These are phyloP conservation scores for Pseudozyma flocculosa DNA, from an alignment of 1,284 basidiomycete species.

Conservation along the genomic window DNA sequence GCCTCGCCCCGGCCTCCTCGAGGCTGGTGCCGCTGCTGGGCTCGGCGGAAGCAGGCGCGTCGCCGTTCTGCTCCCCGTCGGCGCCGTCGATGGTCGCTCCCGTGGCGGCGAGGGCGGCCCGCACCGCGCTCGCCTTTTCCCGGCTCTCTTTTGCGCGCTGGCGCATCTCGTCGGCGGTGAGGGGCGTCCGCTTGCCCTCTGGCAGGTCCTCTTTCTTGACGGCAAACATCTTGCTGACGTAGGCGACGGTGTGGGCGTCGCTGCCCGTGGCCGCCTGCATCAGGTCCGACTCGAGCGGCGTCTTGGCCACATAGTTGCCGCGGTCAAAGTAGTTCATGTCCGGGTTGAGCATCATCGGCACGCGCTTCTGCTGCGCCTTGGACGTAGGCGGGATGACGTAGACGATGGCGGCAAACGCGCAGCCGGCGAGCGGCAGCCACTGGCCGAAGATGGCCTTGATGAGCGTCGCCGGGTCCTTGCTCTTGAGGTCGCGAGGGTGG, in stretches of 20 bases:
- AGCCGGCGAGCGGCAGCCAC: conserved; percentile 92
- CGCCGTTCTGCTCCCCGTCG: conserved; percentile 30
- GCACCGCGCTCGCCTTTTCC: conserved; percentile 31
- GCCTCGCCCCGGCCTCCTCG: conserved; percentile 28
- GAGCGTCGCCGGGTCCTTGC: conserved; percentile 83
- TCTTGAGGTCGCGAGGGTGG: conserved; percentile 81
- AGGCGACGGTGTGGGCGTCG: conserved; percentile 61
- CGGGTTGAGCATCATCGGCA: conserved; percentile 92
- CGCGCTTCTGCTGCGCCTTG: conserved; percentile 75
- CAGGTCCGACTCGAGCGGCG: conserved; percentile 71
- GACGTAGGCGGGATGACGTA: conserved; percentile 87
- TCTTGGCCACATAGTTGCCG: conserved; percentile 33
- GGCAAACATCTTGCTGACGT: conserved; percentile 99
- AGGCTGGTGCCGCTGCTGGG: conserved; percentile 14
- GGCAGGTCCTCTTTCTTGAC: conserved; percentile 78
- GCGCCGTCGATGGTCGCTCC: conserved; percentile 29
- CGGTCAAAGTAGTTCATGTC: conserved; percentile 65
- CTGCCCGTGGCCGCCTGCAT: conserved; percentile 61
- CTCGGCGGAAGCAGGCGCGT: no score
- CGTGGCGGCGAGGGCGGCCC: conserved; percentile 55
- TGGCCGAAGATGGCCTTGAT: conserved; percentile 86
- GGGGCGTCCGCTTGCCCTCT: conserved; percentile 62
- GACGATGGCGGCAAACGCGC: conserved; percentile 87
- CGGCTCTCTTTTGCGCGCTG: conserved; percentile 62
- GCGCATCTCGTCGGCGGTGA: conserved; percentile 87